Base-by-base conservation (phyloP, 345 rosid genomes). In the Hypericum androsaemum region DNA sequence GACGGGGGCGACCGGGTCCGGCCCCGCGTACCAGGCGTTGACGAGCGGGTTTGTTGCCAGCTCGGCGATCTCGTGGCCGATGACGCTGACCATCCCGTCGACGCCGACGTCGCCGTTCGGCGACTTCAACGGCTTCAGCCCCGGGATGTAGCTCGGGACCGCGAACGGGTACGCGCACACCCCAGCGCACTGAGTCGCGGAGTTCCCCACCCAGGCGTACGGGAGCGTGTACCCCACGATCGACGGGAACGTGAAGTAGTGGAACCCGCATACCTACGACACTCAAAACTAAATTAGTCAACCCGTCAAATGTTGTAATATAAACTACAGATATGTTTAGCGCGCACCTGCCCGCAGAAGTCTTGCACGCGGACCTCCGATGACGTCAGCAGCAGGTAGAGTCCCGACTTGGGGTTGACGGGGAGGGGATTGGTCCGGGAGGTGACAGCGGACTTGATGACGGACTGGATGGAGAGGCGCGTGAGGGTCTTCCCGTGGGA, bases 11-110 rank as follows among this genome's bases (percentile, higher is more conserved):
- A 88, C 88, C 8, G 98, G 98, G 37, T 92, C 98, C 61, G 84
- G 95, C 7, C 98, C 98, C 10, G 98, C 98, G 56, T 92, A 92
- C 98, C 98, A 92, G 0, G 97, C 98, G 43, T 92, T 92, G 45
- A 88, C 78, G 53, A 92, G 46, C 1, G 98, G 98, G 50, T 92
- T 92, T 9, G 96, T 75, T 1, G 94, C 51, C 17, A 92, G 70
- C 65, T 92, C 98, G 0, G 96, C 98, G 5, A 92, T 60, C 74
- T 92, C 98, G 57, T 88, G 98, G 4, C 79, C 98, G 17, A 92
- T 92, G 53, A 92, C 98, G 63, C 96, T 92, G 14, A 92, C 77
- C 98, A 92, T 92, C 42, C 95, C 98, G 46, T 92, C 98, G 3
- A 82, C 76, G 0, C 96, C 96, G 8, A 82, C 69, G 17, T 87